Conservation (phyloP, 2,329 filamentous ascomycete genomes). For the Colletotrichum somersetense region DNA sequence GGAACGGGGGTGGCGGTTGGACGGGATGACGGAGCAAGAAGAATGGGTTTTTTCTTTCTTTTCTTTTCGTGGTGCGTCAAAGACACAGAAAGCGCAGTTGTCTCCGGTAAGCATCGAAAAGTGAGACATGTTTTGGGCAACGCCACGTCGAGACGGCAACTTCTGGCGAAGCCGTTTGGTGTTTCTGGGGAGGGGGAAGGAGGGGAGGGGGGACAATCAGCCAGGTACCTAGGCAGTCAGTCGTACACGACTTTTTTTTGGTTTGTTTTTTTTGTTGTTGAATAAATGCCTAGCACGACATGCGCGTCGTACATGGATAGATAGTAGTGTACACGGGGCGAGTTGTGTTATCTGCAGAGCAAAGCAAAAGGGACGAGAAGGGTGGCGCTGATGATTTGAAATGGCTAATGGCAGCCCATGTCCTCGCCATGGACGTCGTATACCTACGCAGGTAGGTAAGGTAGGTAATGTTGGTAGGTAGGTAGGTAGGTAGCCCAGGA, state of each 20-base stretch:
- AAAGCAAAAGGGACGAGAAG: neutral
- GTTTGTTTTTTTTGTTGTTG: neutral
- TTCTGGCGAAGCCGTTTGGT: neutral
- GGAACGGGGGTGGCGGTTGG: slow-evolving; percentile 14
- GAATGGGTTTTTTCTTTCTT: neutral
- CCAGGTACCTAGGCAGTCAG: too few species aligned
- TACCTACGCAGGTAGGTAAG: neutral
- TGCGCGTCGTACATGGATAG: neutral
- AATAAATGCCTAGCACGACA: neutral
- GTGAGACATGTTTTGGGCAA: neutral
- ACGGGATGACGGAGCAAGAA: neutral
- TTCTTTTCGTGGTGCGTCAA: neutral
- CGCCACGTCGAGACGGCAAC: neutral
- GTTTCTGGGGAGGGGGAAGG: neutral
- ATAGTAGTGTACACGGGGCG: neutral
- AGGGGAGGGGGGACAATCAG: too few species aligned
- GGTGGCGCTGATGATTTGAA: neutral
- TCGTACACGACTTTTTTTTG: neutral
- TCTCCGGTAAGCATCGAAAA: neutral
- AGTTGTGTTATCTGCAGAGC: slow-evolving; percentile 6
- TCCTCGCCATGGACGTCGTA: neutral
- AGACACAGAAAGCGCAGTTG: neutral
- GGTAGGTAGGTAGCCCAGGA: neutral
- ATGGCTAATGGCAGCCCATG: neutral
- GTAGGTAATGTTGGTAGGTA: too few species aligned